These are phyloP conservation scores for Eucalyptus coolabah DNA, from an alignment of 345 rosid genomes.

Conservation along the genomic window DNA sequence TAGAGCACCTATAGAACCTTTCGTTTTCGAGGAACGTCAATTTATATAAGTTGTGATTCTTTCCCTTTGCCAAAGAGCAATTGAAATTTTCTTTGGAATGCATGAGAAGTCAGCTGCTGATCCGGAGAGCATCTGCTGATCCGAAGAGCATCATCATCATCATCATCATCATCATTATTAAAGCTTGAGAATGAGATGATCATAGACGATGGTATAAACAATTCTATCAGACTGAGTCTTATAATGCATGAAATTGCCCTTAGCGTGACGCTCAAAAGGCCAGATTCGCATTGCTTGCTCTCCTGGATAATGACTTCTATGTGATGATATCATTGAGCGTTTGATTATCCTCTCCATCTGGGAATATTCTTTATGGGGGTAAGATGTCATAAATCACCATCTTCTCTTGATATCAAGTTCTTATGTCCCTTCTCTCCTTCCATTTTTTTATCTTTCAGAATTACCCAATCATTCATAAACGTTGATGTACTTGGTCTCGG, in stretches of 20 bases:
- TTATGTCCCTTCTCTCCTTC: neutral
- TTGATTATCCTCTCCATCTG: neutral
- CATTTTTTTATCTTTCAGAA: neutral
- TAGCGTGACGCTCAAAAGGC: neutral
- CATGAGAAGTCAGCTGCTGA: neutral
- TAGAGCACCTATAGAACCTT: neutral
- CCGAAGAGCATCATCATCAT: neutral
- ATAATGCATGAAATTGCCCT: neutral
- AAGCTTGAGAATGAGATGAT: neutral
- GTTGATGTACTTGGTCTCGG: neutral
- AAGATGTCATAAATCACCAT: neutral
- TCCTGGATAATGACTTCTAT: neutral
- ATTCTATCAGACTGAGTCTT: neutral
- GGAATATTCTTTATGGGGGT: neutral
- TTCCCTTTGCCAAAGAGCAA: neutral
- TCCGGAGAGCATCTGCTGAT: neutral
- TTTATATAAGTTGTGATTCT: neutral
- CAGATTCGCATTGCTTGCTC: neutral
- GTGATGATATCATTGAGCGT: neutral
- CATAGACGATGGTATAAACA: neutral
- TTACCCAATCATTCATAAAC: neutral
- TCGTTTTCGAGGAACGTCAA: neutral
- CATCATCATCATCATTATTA: neutral
- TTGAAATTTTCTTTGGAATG: neutral
- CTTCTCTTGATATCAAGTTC: neutral